Evolutionary conservation across 257 asterid species (phyloP).

Genomic region (Petrea volubilis): DNA sequence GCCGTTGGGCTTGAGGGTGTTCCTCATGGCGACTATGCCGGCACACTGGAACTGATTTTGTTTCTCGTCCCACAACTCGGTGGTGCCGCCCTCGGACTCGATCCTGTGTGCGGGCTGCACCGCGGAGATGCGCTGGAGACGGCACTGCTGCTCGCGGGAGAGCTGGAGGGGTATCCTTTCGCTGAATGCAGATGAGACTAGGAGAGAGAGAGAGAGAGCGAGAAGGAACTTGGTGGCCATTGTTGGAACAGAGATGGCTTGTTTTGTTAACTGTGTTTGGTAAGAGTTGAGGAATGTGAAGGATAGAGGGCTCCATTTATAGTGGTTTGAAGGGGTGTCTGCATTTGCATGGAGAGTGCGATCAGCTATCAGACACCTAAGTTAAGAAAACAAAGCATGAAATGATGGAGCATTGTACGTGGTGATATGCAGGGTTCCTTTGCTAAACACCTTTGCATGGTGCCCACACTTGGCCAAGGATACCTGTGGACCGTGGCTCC

Average conservation of each 20-base stretch:
- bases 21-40: slow-evolving; percentile 56
- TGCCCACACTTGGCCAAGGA: slow-evolving; percentile 42
- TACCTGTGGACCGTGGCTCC: neutral
- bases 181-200: slow-evolving; percentile 31
- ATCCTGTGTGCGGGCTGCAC: slow-evolving; percentile 42
- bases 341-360: slow-evolving; percentile 44
- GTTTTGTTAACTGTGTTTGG: neutral
- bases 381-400: slow-evolving; percentile 1
- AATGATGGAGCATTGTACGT: slow-evolving; percentile 29
- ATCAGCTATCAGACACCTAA: slow-evolving; percentile 38
- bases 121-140: slow-evolving; percentile 45
- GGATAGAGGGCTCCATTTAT: slow-evolving; percentile 17
- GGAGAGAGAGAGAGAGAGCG: slow-evolving; percentile 29
- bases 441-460: slow-evolving; percentile 38
- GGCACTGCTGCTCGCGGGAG: slow-evolving; percentile 63
- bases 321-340: slow-evolving; percentile 22
- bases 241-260: neutral
- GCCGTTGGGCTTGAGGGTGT: slow-evolving; percentile 41
- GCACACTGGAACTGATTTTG: slow-evolving; percentile 69
- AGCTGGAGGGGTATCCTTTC: slow-evolving; percentile 22
- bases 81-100: slow-evolving; percentile 56
- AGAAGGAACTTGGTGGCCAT: slow-evolving; percentile 44
- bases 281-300: neutral
- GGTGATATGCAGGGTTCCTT: slow-evolving; percentile 28
- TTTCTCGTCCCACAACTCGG: slow-evolving; percentile 62